phyloP scores from a whole-genome alignment of 257 asterid genomes.

The Parsonsia alboflavescens region DNA sequence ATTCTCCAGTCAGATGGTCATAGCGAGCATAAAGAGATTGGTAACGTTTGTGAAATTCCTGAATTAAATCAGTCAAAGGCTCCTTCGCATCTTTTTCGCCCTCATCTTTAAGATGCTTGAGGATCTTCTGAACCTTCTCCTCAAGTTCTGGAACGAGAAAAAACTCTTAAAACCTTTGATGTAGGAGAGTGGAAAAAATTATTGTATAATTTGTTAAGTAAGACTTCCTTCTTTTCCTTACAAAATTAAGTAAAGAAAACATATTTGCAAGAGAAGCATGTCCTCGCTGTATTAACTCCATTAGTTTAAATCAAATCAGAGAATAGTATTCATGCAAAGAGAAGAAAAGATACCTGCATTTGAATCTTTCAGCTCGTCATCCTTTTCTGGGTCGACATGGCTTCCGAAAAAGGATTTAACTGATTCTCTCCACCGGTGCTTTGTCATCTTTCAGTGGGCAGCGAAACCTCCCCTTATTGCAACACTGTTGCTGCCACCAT shows the following conservation, averaged over 20 bases:
- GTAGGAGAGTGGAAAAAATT: background rate
- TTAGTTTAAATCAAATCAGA: background rate
- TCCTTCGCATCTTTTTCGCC: constrained; percentile 48
- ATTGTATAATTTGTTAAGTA: background rate
- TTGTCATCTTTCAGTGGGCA: constrained; percentile 49
- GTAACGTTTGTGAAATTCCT: constrained; percentile 64
- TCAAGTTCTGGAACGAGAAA: constrained; percentile 58
- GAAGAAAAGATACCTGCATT: constrained; percentile 51
- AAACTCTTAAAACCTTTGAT: background rate
- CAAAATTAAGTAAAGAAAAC: background rate
- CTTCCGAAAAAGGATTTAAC: constrained; percentile 48
- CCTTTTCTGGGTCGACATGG: constrained; percentile 47
- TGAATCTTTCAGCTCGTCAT: constrained; percentile 51
- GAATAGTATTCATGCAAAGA: background rate
- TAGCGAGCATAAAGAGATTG: constrained; percentile 62
- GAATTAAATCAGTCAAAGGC: constrained; percentile 43
- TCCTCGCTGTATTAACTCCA: background rate
- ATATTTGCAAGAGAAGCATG: background rate
- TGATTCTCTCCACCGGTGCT: constrained; percentile 43
- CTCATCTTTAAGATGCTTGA: constrained; percentile 44
- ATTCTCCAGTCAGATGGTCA: constrained; percentile 69
- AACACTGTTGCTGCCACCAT: constrained; percentile 4
- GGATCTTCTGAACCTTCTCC: constrained; percentile 65
- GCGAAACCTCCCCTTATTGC: constrained; percentile 8
- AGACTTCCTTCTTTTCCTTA: background rate